These are phyloP conservation scores for Dendrobium catenatum DNA, from an alignment of 106 monocot genomes.

Conservation along the genomic window DNA sequence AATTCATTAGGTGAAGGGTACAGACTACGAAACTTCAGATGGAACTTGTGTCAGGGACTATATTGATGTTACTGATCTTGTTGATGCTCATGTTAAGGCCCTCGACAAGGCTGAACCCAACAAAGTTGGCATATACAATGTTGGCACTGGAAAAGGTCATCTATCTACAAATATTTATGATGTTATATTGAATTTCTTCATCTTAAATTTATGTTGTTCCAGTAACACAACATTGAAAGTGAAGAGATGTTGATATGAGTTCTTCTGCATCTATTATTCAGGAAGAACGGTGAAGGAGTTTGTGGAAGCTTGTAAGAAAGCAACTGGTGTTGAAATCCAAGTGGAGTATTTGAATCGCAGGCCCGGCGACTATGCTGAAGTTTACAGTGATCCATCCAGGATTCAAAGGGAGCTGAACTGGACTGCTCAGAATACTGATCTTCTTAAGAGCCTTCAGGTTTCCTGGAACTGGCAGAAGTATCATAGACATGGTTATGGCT, in stretches of 20 bases:
- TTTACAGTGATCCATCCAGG: slow-evolving; percentile 47
- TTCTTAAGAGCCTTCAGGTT: slow-evolving; percentile 27
- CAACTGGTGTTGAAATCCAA: slow-evolving; percentile 36
- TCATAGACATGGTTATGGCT: slow-evolving; percentile 37
- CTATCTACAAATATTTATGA: not conserved
- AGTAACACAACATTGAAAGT: not conserved
- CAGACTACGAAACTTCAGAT: slow-evolving; percentile 42
- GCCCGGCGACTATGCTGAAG: slow-evolving; percentile 51
- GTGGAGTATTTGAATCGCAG: slow-evolving; percentile 34
- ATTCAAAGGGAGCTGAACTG: slow-evolving; percentile 47
- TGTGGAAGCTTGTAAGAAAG: slow-evolving; percentile 48
- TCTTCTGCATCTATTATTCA: not conserved
- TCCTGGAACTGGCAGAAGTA: slow-evolving; percentile 49
- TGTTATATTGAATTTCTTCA: not conserved
- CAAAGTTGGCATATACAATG: slow-evolving; percentile 49
- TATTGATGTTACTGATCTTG: slow-evolving; percentile 47
- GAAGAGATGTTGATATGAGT: not conserved
- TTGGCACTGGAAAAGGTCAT: slow-evolving; percentile 48
- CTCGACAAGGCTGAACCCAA: slow-evolving; percentile 38
- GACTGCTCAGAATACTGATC: slow-evolving; percentile 40
- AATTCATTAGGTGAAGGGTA: slow-evolving; percentile 33
- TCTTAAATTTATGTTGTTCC: not conserved
- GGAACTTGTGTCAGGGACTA: slow-evolving; percentile 52
- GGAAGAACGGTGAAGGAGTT: slow-evolving; percentile 58
- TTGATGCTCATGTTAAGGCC: slow-evolving; percentile 51